Conservation (phyloP, 2,329 filamentous ascomycete species). For the Elsinoe australis region DNA sequence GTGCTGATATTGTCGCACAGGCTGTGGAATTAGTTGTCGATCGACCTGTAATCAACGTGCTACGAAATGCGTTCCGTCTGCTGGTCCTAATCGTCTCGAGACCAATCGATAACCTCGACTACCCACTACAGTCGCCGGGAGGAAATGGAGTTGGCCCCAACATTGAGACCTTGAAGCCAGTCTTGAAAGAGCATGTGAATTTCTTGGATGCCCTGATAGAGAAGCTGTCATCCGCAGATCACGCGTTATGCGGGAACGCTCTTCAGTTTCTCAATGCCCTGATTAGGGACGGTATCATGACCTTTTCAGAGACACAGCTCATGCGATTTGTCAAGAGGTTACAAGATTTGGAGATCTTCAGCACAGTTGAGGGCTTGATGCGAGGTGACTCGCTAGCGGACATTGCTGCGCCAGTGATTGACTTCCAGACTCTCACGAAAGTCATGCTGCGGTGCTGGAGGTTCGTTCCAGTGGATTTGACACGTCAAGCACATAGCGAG, state of each 20-base stretch:
- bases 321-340: conserved; percentile 88
- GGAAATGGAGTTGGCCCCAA: conserved; percentile 10
- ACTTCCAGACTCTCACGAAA: conserved; percentile 90
- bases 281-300: conserved; percentile 81
- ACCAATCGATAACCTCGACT: conserved; percentile 42
- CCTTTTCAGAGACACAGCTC: conserved; percentile 75
- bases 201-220: conserved; percentile 92
- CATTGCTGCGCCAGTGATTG: conserved; percentile 76
- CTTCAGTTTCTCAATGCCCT: conserved; percentile 92
- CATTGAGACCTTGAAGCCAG: conserved; percentile 73
- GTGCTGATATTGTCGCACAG: too few species aligned
- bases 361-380: conserved; percentile 84
- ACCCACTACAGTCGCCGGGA: conserved; percentile 19
- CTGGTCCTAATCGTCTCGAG: conserved; percentile 87
- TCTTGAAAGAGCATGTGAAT: conserved; percentile 81
- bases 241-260: conserved; percentile 90
- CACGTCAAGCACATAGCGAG: conserved; percentile 78
- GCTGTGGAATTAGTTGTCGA: conserved; percentile 90
- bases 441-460: conserved; percentile 67
- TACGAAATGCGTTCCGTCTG: conserved; percentile 93
- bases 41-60: conserved; percentile 93
- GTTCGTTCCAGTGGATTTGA: conserved; percentile 74
- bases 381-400: conserved; percentile 89
- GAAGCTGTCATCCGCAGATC: conserved; percentile 86
- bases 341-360: conserved; percentile 88